Conservation (phyloP, 2,329 filamentous ascomycete species). For the Chaetomium olivaceum region DNA sequence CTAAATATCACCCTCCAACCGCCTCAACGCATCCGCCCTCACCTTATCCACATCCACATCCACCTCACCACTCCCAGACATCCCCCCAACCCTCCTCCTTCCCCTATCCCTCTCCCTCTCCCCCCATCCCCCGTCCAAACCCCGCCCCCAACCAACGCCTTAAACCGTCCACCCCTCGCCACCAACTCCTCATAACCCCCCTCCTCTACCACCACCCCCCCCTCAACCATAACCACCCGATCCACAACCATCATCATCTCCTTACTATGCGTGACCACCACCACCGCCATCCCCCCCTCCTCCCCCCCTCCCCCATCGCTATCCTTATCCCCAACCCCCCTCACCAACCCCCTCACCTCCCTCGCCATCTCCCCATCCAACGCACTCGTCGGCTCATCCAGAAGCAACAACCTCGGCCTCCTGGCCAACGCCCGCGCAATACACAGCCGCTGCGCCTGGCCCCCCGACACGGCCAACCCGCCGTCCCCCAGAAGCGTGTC, state of each 20-base stretch:
- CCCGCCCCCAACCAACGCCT: conserved; percentile 47
- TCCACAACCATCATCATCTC: conserved; percentile 87
- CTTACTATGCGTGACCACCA: conserved; percentile 77
- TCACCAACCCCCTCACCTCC: conserved; percentile 64
- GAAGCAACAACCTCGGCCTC: conserved; percentile 68
- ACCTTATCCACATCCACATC: conserved; percentile 5
- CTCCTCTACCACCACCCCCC: conserved; percentile 63
- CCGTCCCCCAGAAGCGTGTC: conserved; percentile 75
- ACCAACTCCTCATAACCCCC: conserved; percentile 67
- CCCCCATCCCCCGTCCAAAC: conserved; percentile 24
- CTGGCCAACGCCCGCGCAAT: conserved; percentile 79
- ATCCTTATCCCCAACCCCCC: conserved; percentile 39
- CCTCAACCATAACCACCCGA: conserved; percentile 70
- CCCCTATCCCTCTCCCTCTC: neutral
- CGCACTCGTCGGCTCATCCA: conserved; percentile 86
- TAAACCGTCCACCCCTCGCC: conserved; percentile 46
- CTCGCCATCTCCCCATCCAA: conserved; percentile 70
- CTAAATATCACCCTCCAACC: conserved; percentile 24
- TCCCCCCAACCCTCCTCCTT: neutral
- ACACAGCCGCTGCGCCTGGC: conserved; percentile 77
- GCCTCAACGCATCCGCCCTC: conserved; percentile 24
- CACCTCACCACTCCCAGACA: neutral
- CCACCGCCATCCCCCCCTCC: conserved; percentile 60
- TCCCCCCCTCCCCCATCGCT: neutral
- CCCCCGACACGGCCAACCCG: conserved; percentile 71